These are phyloP conservation scores for Breviolum minutum DNA, from an alignment of 73 alveolate species.

Conservation along the genomic window DNA sequence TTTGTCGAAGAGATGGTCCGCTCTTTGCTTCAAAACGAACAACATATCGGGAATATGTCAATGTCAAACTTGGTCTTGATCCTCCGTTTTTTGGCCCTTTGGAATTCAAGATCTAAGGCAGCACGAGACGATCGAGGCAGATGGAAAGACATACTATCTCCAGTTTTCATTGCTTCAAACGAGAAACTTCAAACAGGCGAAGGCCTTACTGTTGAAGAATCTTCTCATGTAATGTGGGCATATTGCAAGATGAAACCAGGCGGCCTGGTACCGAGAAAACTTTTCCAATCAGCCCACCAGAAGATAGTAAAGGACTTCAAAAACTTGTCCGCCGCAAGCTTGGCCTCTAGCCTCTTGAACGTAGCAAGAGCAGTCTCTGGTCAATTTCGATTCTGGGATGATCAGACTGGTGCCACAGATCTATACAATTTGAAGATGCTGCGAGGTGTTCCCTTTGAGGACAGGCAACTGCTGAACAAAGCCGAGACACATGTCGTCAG, in stretches of 20 bases:
- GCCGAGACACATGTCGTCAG: conserved; percentile 75
- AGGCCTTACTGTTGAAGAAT: background rate
- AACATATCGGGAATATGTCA: background rate
- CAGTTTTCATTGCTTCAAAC: background rate
- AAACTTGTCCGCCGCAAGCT: background rate
- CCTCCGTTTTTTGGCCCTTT: conserved; percentile 36
- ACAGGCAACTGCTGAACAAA: conserved; percentile 25
- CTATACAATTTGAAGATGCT: background rate
- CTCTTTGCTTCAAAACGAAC: background rate
- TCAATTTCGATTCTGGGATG: conserved; percentile 18
- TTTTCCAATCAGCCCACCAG: background rate
- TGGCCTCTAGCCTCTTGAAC: conserved; percentile 66
- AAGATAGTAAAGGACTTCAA: background rate
- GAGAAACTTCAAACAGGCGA: background rate
- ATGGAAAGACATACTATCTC: background rate
- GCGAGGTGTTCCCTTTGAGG: background rate
- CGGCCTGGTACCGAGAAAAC: conserved; percentile 10
- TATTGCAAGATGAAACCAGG: conserved; percentile 37
- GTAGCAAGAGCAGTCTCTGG: conserved; percentile 56
- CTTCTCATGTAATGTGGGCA: conserved; percentile 31
- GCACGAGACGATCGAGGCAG: background rate
- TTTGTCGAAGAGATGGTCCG: background rate
- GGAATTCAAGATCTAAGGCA: conserved; percentile 20
- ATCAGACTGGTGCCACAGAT: background rate
- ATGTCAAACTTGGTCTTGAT: conserved; percentile 5